Conservation (phyloP, 768 basidiomycete species). For the Tricholoma sp. region DNA sequence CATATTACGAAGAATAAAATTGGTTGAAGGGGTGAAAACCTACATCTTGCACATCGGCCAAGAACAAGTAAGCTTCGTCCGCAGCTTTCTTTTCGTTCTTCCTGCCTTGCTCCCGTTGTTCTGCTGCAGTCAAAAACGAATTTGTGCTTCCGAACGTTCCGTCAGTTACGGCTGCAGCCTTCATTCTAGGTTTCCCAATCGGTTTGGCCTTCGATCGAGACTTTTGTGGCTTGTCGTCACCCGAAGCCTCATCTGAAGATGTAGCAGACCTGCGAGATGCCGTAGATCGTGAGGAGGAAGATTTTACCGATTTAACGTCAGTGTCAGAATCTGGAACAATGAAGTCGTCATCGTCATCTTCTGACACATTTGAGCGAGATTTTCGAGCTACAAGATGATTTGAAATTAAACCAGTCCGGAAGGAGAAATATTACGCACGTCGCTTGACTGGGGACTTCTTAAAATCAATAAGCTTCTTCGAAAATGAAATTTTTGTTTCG, state of each 20-base stretch:
- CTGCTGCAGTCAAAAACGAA: conserved; percentile 78
- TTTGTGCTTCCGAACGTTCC: conserved; percentile 24
- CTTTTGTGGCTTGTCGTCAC: conserved; percentile 38
- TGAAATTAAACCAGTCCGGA: neutral
- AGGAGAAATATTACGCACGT: conserved; percentile 28
- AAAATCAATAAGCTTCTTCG: conserved; percentile 57
- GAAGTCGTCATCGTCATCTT: conserved; percentile 71
- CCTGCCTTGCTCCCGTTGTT: conserved; percentile 65
- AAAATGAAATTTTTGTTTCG: conserved; percentile 41
- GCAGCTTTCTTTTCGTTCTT: conserved; percentile 79
- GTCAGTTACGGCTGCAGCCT: conserved; percentile 13
- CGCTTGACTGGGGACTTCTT: conserved; percentile 57
- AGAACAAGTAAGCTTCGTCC: conserved; percentile 75
- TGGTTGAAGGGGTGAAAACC: conserved; percentile 15
- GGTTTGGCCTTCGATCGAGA: conserved; percentile 30
- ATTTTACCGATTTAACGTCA: conserved; percentile 42
- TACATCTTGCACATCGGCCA: conserved; percentile 69
- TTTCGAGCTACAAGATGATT: conserved; percentile 31
- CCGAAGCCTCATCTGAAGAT: conserved; percentile 31
- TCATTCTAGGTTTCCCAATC: conserved; percentile 24
- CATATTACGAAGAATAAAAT: neutral
- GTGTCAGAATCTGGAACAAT: conserved; percentile 61
- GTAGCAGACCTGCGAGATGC: conserved; percentile 38
- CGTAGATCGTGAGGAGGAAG: conserved; percentile 47
- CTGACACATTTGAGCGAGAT: conserved; percentile 34